A percentile compares a stretch with the other conserved stretches of the same genome.
These are phyloP conservation scores for Teunomyces tritomae DNA, from an alignment of 805 yeast genomes.

Conservation along the genomic window DNA sequence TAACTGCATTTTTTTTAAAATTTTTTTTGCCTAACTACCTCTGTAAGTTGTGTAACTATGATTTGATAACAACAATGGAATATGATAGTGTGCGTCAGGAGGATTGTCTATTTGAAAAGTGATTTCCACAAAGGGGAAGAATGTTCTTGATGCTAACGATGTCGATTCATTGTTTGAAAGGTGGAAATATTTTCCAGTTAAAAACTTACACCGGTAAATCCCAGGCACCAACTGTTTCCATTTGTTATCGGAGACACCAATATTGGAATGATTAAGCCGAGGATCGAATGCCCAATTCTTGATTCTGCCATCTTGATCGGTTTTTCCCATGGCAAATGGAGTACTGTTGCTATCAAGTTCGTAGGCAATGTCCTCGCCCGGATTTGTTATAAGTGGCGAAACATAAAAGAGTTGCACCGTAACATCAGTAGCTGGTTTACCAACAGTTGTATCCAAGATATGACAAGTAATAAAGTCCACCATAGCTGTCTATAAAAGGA, in stretches of 20 bases:
- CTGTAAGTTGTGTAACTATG: constrained; percentile 90
- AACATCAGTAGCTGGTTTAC: constrained; percentile 81
- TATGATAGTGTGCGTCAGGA: constrained; percentile 81
- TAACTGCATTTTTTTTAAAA: not conserved
- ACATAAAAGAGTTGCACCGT: constrained; percentile 56
- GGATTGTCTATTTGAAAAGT: constrained; percentile 64
- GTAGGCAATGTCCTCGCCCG: constrained; percentile 25
- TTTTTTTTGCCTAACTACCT: constrained; percentile 56
- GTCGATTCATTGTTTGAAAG: constrained; percentile 15
- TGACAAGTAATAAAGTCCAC: constrained; percentile 80
- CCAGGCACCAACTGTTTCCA: constrained; percentile 60
- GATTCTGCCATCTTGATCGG: constrained; percentile 82
- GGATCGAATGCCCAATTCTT: constrained; percentile 60
- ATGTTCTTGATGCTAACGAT: constrained; percentile 43
- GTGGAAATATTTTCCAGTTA: constrained; percentile 65
- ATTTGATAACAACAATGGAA: constrained; percentile 80
- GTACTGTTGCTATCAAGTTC: constrained; percentile 15
- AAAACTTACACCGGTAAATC: constrained; percentile 70
- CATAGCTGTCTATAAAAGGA: constrained; percentile 15
- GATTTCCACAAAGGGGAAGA: constrained; percentile 87
- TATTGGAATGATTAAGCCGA: constrained; percentile 12
- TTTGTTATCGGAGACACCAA: constrained; percentile 12
- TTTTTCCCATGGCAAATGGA: constrained; percentile 66
- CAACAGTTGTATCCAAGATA: constrained; percentile 77
- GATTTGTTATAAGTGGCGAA: constrained; percentile 20